Conservation (phyloP, 139 green algal genomes). For the Closterium sp. region DNA sequence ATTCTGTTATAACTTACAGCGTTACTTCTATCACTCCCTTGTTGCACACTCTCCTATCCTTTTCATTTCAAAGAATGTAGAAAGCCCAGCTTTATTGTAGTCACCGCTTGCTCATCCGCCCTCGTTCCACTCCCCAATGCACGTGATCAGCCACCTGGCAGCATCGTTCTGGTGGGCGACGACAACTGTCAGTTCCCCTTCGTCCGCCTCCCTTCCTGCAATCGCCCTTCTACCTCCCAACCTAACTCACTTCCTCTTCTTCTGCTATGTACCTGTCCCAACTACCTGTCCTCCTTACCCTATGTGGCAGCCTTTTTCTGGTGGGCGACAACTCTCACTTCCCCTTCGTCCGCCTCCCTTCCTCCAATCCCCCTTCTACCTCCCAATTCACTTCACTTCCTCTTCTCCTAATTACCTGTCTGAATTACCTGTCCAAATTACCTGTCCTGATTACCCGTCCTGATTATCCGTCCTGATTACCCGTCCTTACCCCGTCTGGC, state of each 20-base stretch:
- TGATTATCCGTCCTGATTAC: slow-evolving; percentile 24
- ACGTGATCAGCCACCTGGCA: neutral
- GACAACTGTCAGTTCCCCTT: neutral
- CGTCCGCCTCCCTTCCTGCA: neutral
- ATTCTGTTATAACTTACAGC: neutral
- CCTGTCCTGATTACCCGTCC: neutral
- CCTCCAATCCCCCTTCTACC: neutral
- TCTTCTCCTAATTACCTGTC: no score
- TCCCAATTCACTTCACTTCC: no score
- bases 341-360: neutral
- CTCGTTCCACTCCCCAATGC: neutral
- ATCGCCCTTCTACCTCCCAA: neutral
- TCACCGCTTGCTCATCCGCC: neutral
- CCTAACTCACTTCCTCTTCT: no score
- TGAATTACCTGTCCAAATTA: neutral
- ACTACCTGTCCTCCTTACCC: neutral
- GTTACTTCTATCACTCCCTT: neutral
- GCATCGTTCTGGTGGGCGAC: no score
- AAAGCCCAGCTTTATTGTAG: neutral
- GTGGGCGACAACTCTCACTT: slow-evolving; percentile 1
- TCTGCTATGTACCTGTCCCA: neutral
- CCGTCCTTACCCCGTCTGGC: neutral
- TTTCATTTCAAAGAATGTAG: neutral
- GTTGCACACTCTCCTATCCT: neutral
- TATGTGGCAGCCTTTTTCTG: slow-evolving; percentile 30